Evolutionary conservation across 1,284 basidiomycete genomes (phyloP).

Genomic region (Pisolithus thermaeus): DNA sequence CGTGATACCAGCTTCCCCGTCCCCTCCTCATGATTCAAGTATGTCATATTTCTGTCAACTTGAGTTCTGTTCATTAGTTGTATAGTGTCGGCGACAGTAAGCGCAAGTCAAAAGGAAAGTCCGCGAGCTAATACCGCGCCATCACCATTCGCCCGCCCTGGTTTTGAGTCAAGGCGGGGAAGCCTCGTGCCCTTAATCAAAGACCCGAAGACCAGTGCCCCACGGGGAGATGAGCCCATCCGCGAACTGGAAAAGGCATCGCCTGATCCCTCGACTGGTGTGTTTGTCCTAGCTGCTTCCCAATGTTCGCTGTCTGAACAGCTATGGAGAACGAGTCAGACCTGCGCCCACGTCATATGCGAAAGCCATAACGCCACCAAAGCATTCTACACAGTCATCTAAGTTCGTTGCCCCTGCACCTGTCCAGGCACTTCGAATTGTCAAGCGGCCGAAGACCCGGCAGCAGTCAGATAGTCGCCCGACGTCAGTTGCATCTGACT

Average conservation of each 20-base stretch:
- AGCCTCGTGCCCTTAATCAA: background rate
- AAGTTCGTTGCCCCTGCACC: conserved; percentile 25
- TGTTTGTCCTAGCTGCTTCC: background rate
- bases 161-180: background rate
- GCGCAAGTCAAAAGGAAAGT: background rate
- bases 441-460: conserved; percentile 34
- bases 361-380: conserved; percentile 4
- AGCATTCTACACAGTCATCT: conserved; percentile 15
- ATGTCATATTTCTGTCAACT: background rate
- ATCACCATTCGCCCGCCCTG: background rate
- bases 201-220: background rate
- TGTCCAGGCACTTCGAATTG: conserved; percentile 41
- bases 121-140: background rate
- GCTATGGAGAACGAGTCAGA: background rate
- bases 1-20: background rate
- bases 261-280: background rate
- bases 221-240: background rate
- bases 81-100: background rate
- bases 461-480: background rate
- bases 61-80: background rate
- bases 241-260: background rate
- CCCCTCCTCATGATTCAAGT: background rate
- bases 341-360: background rate
- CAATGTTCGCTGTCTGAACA: too few species aligned
- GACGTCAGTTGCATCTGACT: background rate